Evolutionary conservation across 306 rosid species (phyloP).

Genomic region (Biancaea sappan): DNA sequence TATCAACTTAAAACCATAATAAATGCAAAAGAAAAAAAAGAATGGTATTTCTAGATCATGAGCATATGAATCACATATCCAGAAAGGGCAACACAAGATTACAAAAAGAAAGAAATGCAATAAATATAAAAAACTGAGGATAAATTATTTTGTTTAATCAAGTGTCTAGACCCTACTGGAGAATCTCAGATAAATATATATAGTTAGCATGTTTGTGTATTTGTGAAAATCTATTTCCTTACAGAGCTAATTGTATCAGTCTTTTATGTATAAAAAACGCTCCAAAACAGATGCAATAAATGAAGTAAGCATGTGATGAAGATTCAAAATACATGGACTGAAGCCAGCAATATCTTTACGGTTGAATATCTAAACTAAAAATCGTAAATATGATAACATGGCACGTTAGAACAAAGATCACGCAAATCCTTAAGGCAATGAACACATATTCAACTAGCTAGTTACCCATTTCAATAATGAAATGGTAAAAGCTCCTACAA

Average conservation of each 20-base stretch:
- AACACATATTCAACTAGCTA: background rate
- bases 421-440: background rate
- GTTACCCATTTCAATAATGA: background rate
- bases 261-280: background rate
- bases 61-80: background rate
- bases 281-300: background rate
- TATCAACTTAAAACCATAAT: background rate
- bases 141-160: no score
- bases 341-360: background rate
- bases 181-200: background rate
- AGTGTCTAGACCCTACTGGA: background rate
- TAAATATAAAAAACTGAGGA: background rate
- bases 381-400: background rate
- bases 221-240: background rate
- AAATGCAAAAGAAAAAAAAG: background rate
- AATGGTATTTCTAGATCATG: background rate
- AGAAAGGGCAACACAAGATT: background rate
- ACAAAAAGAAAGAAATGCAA: background rate
- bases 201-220: no score
- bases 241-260: background rate
- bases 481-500: background rate
- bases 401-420: background rate
- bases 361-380: background rate
- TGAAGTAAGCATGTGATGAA: background rate
- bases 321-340: background rate